phyloP scores from a whole-genome alignment of 2,329 filamentous ascomycete species.

The Stachybotrys chartarum region DNA sequence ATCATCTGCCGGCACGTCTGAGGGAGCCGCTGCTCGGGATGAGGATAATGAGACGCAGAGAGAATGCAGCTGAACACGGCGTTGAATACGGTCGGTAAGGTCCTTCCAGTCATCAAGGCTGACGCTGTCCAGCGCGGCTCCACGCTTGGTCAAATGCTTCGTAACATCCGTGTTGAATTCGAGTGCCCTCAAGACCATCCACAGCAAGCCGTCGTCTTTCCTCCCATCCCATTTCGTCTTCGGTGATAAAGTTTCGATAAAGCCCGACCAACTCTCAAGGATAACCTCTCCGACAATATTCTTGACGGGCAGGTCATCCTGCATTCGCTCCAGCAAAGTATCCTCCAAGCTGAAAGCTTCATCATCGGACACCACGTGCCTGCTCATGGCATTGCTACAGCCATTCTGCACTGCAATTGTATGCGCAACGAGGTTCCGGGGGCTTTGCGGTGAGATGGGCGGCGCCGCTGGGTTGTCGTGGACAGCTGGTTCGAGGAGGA shows the following conservation, averaged over 20 bases:
- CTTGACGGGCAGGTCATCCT: slow-evolving; percentile 7
- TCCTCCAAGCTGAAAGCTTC: slow-evolving; percentile 8
- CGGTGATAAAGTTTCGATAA: slow-evolving; percentile 12
- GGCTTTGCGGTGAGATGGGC: neutral
- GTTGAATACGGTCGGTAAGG: slow-evolving; percentile 13
- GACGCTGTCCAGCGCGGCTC: slow-evolving; percentile 6
- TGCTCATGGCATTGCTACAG: neutral
- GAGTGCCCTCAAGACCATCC: slow-evolving; percentile 12
- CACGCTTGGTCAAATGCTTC: slow-evolving; percentile 10
- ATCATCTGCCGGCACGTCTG: neutral
- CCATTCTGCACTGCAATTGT: neutral
- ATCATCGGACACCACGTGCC: neutral
- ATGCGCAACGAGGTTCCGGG: neutral
- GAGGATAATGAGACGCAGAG: slow-evolving; percentile 1
- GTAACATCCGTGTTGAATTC: slow-evolving; percentile 16
- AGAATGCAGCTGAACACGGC: slow-evolving; percentile 12
- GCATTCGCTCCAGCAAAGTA: slow-evolving; percentile 10
- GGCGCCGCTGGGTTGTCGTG: neutral
- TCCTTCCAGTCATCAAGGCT: slow-evolving; percentile 12
- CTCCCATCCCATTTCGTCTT: slow-evolving; percentile 2
- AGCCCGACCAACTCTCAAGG: slow-evolving; percentile 17
- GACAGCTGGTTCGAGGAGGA: neutral
- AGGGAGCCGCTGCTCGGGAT: slow-evolving; percentile 3
- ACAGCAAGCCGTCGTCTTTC: slow-evolving; percentile 9
- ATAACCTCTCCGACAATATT: slow-evolving; percentile 15